Conservation (phyloP, 129 eudicot species). For the Tagetes erecta region DNA sequence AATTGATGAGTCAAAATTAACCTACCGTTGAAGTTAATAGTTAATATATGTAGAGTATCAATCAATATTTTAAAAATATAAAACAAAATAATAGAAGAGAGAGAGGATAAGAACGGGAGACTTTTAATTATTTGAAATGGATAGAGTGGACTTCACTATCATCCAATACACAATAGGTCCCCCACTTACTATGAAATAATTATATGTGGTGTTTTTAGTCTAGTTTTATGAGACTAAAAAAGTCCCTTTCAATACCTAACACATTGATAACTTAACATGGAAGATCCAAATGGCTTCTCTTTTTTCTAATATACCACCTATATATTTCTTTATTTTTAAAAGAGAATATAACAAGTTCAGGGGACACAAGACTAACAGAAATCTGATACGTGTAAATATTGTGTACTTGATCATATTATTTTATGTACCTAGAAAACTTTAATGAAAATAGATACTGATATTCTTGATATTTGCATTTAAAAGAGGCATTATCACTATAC, state of each 20-base stretch:
- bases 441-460: no score
- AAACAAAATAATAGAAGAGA: conserved; percentile 1
- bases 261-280: background rate
- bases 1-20: no score
- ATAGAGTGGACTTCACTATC: conserved; percentile 3
- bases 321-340: background rate
- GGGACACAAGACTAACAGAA: background rate
- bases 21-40: background rate
- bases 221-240: background rate
- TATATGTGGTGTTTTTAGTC: background rate
- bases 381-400: no score
- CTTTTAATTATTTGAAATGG: background rate
- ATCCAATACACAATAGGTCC: background rate
- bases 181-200: background rate
- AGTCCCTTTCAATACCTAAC: background rate
- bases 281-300: background rate
- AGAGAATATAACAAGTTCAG: background rate
- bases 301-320: background rate
- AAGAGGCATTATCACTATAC: no score
- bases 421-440: no score
- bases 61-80: background rate
- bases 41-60: background rate
- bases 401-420: no score
- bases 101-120: background rate
- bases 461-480: no score